Base-by-base conservation (phyloP, 2,329 filamentous ascomycete genomes). In the Xylariaceae sp. region DNA sequence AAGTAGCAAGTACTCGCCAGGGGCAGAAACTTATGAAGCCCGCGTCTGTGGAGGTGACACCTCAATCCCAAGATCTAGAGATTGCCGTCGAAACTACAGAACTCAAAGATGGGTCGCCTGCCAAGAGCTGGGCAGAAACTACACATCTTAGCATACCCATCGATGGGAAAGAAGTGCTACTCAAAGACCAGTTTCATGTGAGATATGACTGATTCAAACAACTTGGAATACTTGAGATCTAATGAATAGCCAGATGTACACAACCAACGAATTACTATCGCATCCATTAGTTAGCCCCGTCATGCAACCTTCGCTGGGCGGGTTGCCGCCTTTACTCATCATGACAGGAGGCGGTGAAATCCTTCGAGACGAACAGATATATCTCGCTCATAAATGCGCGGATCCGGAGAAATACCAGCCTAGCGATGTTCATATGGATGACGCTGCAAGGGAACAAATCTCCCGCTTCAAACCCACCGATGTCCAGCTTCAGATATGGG, bases 401-500 rank as follows among this genome's bases (percentile, higher is more conserved):
- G 84, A 95, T 61, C 94, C 94, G 0, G 69, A 79, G 29, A 81
- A 83, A 56, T 97, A 95, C 64, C 80, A 87, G 0, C 88, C 89
- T 0, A 77, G 80, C 0, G 79, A 87, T 39, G 76, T 76, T 0
- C 77, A 83, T 43, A 74, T 94, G 57, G 77, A 85, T 35, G 80
- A 86, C 39, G 76, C 79, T 56, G 85, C 86, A 31, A 78, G 78
- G 26, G 77, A 79, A 3, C 71, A 77, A 9, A 65, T 94, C 12
- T 74, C 78, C 37, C 84, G 79, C 58, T 95, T 89, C 70, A 83
- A 84, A 54, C 89, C 91, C 0, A 99, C 94, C 0, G 83, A 95
- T 63, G 92, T 97, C 0, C 91, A 96, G 68, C 78, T 99, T 2
- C 94, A 97, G 68, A 86, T 97, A 1, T 97, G 92, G 91, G 92